Base-by-base conservation (phyloP, 2,329 filamentous ascomycete genomes). In the Niveomyces coronatus region DNA sequence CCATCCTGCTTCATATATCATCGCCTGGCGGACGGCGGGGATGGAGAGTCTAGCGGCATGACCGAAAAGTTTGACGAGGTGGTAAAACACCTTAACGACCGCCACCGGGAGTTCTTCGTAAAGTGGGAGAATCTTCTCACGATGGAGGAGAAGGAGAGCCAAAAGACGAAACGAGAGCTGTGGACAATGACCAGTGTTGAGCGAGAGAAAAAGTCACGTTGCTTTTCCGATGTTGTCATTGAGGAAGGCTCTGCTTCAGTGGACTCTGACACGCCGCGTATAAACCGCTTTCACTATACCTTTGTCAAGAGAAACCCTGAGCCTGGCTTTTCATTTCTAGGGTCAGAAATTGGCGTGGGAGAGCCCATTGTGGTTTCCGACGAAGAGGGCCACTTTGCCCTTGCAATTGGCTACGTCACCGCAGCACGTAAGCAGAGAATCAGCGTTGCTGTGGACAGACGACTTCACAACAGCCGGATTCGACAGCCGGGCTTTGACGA, bases 361-460 rank as follows among this genome's bases (percentile, higher is more conserved):
- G 91, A 98, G 53, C 89, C 91, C 0, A 80, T 96, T 35, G 91
- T 98, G n/a, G 74, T 98, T 4, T 96, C 91, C 0, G 91, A 95
- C 49, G 91, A 98, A 57, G 71, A 85, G 44, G 91, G 91, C 0
- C 91, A 98, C 56, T 98, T 94, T 64, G 89, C 89, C 1, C 71
- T 98, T 27, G 88, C 89, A 1, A 86, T 94, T 47, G 91, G 91
- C 3, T 98, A 85, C 50, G 84, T 95, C 8, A 83, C 82, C 0
- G 75, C 83, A 26, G 78, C 93, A 20, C 76, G 74, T 42, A 83
- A 79, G 53, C 73, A 76, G 29, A 73, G 78, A 44, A 86, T 98
- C 47, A 85, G 79, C 11, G 86, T 96, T 13, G 85, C 85, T 4
- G 88, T 98, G 8, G 91, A 98, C 61, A 76, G 91, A 43, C 76